Evolutionary conservation across 2,329 filamentous ascomycete species (phyloP).

Genomic region (Cercospora sp.): DNA sequence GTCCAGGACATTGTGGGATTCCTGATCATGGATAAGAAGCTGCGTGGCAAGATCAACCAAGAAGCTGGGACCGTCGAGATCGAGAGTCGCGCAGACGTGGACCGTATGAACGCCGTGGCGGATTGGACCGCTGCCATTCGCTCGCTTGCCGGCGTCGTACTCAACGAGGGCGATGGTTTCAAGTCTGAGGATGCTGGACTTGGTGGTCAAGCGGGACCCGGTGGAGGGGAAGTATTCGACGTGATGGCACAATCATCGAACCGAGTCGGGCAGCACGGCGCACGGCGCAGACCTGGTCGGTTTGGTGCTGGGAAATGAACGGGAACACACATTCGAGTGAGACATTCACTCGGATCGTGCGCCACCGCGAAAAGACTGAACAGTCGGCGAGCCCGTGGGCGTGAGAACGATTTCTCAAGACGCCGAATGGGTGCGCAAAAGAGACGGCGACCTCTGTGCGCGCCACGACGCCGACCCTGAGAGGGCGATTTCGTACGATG

Average conservation of each 20-base stretch:
- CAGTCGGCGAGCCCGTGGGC: not conserved
- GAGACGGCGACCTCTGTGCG: not conserved
- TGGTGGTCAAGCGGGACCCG: conserved; percentile 5
- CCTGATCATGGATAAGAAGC: conserved; percentile 85
- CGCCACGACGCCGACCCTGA: not conserved
- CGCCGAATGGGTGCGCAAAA: not conserved
- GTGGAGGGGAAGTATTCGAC: conserved; percentile 9
- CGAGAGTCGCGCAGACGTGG: conserved; percentile 68
- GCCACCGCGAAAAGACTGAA: not conserved
- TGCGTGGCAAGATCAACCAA: conserved; percentile 87
- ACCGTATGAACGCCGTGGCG: conserved; percentile 70
- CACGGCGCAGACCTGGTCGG: conserved; percentile 4
- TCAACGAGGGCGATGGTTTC: conserved; percentile 77
- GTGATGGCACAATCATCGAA: conserved; percentile 1
- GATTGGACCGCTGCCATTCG: conserved; percentile 71
- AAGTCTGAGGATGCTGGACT: conserved; percentile 46
- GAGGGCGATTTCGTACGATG: not conserved
- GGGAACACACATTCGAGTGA: not conserved
- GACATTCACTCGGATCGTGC: conserved; percentile 2
- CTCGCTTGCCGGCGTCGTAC: conserved; percentile 67
- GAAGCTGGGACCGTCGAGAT: conserved; percentile 81
- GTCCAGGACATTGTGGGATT: conserved; percentile 95
- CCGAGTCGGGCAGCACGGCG: not conserved
- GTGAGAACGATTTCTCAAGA: not conserved
- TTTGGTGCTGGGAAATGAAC: conserved; percentile 7